A percentile compares a stretch with the other conserved stretches of the same genome.
These are phyloP conservation scores for Geosmithia morbida DNA, from an alignment of 2,329 filamentous ascomycete species.

Conservation along the genomic window DNA sequence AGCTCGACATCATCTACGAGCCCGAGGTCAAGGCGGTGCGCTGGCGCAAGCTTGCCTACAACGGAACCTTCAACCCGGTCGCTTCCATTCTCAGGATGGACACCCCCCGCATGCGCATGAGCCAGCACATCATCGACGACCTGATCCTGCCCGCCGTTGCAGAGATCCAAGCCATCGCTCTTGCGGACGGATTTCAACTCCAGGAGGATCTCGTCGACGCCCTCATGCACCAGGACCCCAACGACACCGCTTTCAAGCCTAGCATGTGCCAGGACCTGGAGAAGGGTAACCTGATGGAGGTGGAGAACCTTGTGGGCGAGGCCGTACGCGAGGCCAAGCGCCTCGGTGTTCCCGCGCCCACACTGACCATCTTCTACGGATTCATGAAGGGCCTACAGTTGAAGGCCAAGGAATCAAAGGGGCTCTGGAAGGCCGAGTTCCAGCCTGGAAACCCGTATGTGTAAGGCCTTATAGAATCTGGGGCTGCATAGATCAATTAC, in stretches of 20 bases:
- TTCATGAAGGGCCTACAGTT: constrained; percentile 32
- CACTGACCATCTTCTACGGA: constrained; percentile 30
- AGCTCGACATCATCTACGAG: constrained; percentile 24
- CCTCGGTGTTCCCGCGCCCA: constrained; percentile 27
- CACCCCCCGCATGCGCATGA: constrained; percentile 31
- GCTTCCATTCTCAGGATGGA: constrained; percentile 35
- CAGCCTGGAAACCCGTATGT: not conserved
- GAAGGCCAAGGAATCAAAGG: constrained; percentile 26
- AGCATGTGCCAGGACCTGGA: constrained; percentile 39
- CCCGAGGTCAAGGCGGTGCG: constrained; percentile 24
- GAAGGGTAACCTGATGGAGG: constrained; percentile 25
- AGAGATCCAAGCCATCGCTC: constrained; percentile 32
- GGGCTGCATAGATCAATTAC: not conserved
- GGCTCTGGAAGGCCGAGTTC: constrained; percentile 10
- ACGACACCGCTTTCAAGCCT: constrained; percentile 31
- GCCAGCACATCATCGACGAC: constrained; percentile 25
- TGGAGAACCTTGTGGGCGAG: not conserved
- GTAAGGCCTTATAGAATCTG: not conserved
- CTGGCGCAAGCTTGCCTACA: constrained; percentile 37
- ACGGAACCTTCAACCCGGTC: constrained; percentile 36
- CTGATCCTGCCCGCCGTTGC: constrained; percentile 37
- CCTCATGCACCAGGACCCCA: constrained; percentile 32
- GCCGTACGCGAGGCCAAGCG: not conserved
- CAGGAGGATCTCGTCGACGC: constrained; percentile 24
- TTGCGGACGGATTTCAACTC: constrained; percentile 23